Base-by-base conservation (phyloP, 495 filamentous ascomycete species). In the Aspergillus nanangensis region DNA sequence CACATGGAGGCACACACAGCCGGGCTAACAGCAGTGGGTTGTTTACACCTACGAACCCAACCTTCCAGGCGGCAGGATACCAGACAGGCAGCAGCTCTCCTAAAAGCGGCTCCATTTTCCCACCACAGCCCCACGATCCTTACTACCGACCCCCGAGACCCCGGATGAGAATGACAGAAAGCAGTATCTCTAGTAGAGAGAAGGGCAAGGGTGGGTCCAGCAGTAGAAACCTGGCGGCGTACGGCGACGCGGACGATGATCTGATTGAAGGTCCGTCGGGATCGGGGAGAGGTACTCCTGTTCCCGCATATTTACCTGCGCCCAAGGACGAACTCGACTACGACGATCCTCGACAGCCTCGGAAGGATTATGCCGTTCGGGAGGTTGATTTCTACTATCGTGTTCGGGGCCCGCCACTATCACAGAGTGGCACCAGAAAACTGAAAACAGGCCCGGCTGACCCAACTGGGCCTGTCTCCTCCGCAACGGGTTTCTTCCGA, bases 311-410 rank as follows among this genome's bases (percentile, higher is more conserved):
- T 50, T 53, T 78, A 10, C 69, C 70, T 19, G 68, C 71, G 8
- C 63, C 65, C 11, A 71, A 76, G 48, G 78, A 80, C 44, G 76
- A 79, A 27, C 66, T 80, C 38, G 80, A 82, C 40, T 61, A 64
- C 33, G 71, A 80, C 40, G 71, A 74, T 39, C 56, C 67, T 21
- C 68, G 66, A 29, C 66, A 76, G 24, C 70, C 80, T 2, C 70
- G 81, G 35, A 81, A 85, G 11, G 91, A 97, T 60, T 98, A 97
- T 60, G 83, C 89, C 3, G 89, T 88, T 1, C 82, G 93, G 27
- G 93, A 98, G 65, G 85, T 88, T 4, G 93, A 98, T 60, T 96
- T 92, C 56, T 95, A 95, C 58, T 96, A 97, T 61, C 86, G 90
- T 11, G 84, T 94, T 19, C 81, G 88, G 13, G 93, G 93, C 0